phyloP scores from a whole-genome alignment of 1,284 basidiomycete species.

The Moesziomyces antarcticus region DNA sequence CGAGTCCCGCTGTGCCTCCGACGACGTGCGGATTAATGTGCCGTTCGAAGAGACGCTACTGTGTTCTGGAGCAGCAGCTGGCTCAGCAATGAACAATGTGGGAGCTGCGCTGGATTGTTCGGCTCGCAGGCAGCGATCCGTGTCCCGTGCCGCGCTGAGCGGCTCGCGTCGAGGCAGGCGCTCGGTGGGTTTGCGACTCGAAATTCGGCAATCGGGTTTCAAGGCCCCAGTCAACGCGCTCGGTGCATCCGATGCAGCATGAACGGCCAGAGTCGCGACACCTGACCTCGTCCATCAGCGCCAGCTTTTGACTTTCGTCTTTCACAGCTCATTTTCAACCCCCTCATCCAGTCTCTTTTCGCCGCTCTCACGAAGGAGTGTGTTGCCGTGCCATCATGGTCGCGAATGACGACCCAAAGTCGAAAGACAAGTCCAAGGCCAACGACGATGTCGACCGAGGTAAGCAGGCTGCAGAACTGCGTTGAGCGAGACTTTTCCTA shows the following conservation, averaged over 20 bases:
- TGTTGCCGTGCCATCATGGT: conserved; percentile 7
- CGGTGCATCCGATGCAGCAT: neutral
- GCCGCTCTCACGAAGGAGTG: neutral
- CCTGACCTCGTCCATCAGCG: neutral
- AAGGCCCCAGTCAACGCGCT: neutral
- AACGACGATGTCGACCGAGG: conserved; percentile 36
- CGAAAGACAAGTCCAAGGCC: conserved; percentile 28
- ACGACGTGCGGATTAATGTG: too few relatives aligned
- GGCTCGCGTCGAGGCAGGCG: too few relatives aligned
- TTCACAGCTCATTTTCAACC: neutral
- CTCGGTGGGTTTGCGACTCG: too few relatives aligned
- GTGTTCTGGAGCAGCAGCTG: too few relatives aligned
- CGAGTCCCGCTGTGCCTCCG: too few relatives aligned
- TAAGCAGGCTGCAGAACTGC: conserved; percentile 2
- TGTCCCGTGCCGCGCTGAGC: too few relatives aligned
- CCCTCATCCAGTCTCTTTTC: neutral
- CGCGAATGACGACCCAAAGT: conserved; percentile 26
- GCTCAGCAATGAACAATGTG: too few relatives aligned
- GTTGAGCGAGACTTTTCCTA: neutral
- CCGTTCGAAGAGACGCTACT: too few relatives aligned
- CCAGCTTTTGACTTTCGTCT: neutral
- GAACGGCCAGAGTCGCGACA: neutral
- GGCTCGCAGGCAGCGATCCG: too few relatives aligned
- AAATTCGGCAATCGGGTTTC: neutral
- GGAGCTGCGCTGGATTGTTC: too few relatives aligned